Conservation (phyloP, 257 asterid genomes). For the Gentiana dahurica region DNA sequence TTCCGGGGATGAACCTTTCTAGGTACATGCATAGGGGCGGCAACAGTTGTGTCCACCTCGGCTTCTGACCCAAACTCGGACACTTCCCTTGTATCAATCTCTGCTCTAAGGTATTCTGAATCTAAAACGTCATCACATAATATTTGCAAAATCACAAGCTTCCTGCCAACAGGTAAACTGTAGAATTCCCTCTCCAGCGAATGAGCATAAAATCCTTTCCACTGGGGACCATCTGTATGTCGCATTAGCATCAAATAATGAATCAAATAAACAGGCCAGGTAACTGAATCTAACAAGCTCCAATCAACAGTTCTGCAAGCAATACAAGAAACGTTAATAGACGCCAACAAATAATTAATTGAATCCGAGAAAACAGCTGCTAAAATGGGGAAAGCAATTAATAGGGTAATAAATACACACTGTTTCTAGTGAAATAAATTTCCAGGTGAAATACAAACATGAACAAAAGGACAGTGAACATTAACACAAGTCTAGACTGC, state of each 20-base stretch:
- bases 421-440: neutral
- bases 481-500: neutral
- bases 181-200: slow-evolving; percentile 60
- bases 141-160: slow-evolving; percentile 56
- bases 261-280: slow-evolving; percentile 71
- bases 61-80: slow-evolving; percentile 53
- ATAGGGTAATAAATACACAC: neutral
- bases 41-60: slow-evolving; percentile 31
- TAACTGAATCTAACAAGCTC: slow-evolving; percentile 75
- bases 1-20: slow-evolving; percentile 60
- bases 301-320: slow-evolving; percentile 59
- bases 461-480: neutral
- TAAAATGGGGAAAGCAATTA: neutral
- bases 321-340: slow-evolving; percentile 9
- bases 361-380: neutral
- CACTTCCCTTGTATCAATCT: slow-evolving; percentile 58
- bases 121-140: slow-evolving; percentile 68
- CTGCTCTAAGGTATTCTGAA: slow-evolving; percentile 66
- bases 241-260: slow-evolving; percentile 54
- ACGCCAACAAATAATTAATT: neutral
- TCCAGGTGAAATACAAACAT: neutral
- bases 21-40: slow-evolving; percentile 33
- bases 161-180: slow-evolving; percentile 54
- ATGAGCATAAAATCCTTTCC: slow-evolving; percentile 59
- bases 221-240: slow-evolving; percentile 39